These are phyloP conservation scores for Fusarium sacchari DNA, from an alignment of 2,329 filamentous ascomycete genomes.

Conservation along the genomic window DNA sequence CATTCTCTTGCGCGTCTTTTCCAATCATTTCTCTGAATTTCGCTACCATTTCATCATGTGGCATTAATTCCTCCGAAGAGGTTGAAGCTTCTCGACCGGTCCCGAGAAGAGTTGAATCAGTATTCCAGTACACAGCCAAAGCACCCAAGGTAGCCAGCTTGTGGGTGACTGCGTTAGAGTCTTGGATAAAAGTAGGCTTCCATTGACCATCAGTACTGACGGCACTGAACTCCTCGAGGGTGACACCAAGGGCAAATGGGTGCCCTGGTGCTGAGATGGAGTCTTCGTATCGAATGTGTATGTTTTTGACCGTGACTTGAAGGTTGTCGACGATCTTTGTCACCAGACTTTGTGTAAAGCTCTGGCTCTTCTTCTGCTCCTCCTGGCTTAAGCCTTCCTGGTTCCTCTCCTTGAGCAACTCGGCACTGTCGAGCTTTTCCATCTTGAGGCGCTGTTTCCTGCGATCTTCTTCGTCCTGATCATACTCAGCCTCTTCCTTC, in stretches of 20 bases:
- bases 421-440: slow-evolving; percentile 97
- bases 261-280: slow-evolving; percentile 94
- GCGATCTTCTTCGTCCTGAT: slow-evolving; percentile 90
- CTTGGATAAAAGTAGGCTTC: slow-evolving; percentile 95
- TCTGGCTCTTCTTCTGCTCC: slow-evolving; percentile 97
- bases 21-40: slow-evolving; percentile 84
- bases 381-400: slow-evolving; percentile 94
- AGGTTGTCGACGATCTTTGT: slow-evolving; percentile 99
- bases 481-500: slow-evolving; percentile 93
- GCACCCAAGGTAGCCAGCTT: slow-evolving; percentile 93
- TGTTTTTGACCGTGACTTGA: slow-evolving; percentile 97
- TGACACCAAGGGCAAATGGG: slow-evolving; percentile 92
- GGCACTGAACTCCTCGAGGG: slow-evolving; percentile 94
- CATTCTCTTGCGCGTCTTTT: slow-evolving; percentile 67
- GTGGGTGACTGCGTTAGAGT: slow-evolving; percentile 83
- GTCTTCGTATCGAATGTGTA: slow-evolving; percentile 98
- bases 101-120: slow-evolving; percentile 85
- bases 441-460: slow-evolving; percentile 94
- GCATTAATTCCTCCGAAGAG: slow-evolving; percentile 63
- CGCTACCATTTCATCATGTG: slow-evolving; percentile 80
- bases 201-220: slow-evolving; percentile 95
- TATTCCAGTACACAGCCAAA: slow-evolving; percentile 97
- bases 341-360: slow-evolving; percentile 92
- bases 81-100: slow-evolving; percentile 75
- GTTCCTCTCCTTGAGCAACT: slow-evolving; percentile 90